Conservation (phyloP, 805 yeast species). For the Hermanozyma aechmeae region DNA sequence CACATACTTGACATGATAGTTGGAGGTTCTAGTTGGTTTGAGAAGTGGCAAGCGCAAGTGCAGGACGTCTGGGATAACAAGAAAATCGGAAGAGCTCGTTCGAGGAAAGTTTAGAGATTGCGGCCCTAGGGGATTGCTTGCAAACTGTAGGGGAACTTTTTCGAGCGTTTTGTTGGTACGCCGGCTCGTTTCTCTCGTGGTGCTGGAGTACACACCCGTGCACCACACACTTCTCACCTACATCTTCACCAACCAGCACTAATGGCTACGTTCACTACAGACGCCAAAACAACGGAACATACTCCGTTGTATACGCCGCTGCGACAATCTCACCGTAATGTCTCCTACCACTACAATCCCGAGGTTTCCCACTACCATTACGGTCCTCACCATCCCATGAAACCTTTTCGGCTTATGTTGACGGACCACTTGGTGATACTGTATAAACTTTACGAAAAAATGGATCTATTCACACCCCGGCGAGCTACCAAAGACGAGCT, state of each 20-base stretch:
- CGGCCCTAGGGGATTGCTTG: background rate
- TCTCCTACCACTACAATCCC: slow-evolving; percentile 84
- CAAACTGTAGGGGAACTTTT: background rate
- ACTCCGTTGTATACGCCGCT: slow-evolving; percentile 23
- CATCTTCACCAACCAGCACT: background rate
- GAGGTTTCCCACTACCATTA: slow-evolving; percentile 75
- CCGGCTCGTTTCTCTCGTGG: no score
- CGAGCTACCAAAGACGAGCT: slow-evolving; percentile 77
- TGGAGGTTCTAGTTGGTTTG: slow-evolving; percentile 1
- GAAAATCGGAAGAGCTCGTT: background rate
- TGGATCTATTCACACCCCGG: slow-evolving; percentile 85
- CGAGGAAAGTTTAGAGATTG: background rate
- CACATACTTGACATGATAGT: slow-evolving; percentile 10
- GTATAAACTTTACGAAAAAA: slow-evolving; percentile 76
- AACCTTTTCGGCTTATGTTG: slow-evolving; percentile 86
- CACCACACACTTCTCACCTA: background rate
- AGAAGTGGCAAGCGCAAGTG: background rate
- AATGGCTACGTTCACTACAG: slow-evolving; percentile 21
- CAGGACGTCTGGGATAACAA: slow-evolving; percentile 1
- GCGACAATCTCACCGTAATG: slow-evolving; percentile 19
- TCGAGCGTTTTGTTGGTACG: no score
- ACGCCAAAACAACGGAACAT: slow-evolving; percentile 21
- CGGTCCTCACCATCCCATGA: slow-evolving; percentile 97
- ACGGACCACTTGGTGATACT: slow-evolving; percentile 86
- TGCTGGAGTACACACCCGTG: slow-evolving; percentile 1